Base-by-base conservation (phyloP, 495 filamentous ascomycete species). In the Lichina pygmaea region DNA sequence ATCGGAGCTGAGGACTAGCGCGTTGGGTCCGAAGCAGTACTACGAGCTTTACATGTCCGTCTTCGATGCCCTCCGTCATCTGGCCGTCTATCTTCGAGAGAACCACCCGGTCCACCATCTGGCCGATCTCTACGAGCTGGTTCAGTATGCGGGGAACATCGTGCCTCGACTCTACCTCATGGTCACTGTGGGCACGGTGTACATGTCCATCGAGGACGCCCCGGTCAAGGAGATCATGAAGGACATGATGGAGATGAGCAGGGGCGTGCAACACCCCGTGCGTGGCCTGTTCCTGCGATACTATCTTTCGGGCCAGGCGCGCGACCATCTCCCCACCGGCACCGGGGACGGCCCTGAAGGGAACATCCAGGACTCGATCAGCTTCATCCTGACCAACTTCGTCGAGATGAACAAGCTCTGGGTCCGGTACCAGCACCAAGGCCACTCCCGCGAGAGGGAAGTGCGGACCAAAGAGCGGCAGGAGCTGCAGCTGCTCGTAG, bases 231-330 rank as follows among this genome's bases (percentile, higher is more conserved):
- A 97, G 63, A 85, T 97, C 46, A 97, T 97, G 89, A 97, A 97
- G 60, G 89, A 97, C 57, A 97, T 97, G 89, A 97, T 97, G 89
- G 89, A 97, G 62, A 97, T 97, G 89, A 93, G 82, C 60, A 72
- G 89, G 50, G 89, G 89, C 42, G 83, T 97, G 32, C 89, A 97
- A 55, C 91, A 97, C 55, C 89, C 89, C 2, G 81, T 93, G 43
- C 78, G 89, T 42, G 89, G 89, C 3, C 64, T 97, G 37, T 97
- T 97, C 59, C 62, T 97, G 50, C 73, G 89, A 57, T 97, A 95
- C 61, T 97, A 93, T 44, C 55, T 65, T 17, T 58, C 57, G 24
- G 60, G 62, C 6, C 62, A 65, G 53, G 62, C 62, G n/a, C 44
- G 62, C n/a, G 62, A 65, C 49, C 49, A 54, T 39, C 50, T 65